Evolutionary conservation across 768 basidiomycete genomes (phyloP).

Genomic region (Hericium alpestre): DNA sequence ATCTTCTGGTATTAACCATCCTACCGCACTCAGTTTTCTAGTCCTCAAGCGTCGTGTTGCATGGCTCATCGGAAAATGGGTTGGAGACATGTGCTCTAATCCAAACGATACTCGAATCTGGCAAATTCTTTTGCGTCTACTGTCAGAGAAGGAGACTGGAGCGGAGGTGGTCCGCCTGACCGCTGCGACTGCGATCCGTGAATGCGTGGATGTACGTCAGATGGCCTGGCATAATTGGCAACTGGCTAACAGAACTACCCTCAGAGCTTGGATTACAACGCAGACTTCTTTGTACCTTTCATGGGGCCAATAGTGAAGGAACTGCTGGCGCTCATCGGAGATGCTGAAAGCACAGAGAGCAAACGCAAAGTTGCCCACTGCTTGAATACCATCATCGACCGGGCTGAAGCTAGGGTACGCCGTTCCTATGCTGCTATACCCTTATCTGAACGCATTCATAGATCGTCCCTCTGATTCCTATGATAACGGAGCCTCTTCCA

Average conservation of each 20-base stretch:
- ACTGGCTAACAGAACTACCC: not conserved
- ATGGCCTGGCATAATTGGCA: not conserved
- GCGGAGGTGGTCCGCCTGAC: conserved; percentile 83
- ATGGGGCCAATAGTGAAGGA: conserved; percentile 50
- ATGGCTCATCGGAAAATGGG: conserved; percentile 89
- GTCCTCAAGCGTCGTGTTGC: conserved; percentile 93
- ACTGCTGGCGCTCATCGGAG: conserved; percentile 58
- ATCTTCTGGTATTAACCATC: not conserved
- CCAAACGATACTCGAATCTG: conserved; percentile 59
- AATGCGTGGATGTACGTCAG: conserved; percentile 72
- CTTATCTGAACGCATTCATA: conserved; percentile 18
- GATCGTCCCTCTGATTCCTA: conserved; percentile 56
- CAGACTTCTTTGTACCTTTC: conserved; percentile 57
- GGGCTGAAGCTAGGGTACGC: conserved; percentile 26
- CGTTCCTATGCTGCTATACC: not conserved
- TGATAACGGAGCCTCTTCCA: conserved; percentile 57
- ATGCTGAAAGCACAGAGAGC: conserved; percentile 67
- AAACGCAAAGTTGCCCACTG: conserved; percentile 64
- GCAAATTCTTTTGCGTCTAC: conserved; percentile 70
- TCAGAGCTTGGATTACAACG: conserved; percentile 57
- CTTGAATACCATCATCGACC: conserved; percentile 59
- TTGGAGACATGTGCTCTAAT: conserved; percentile 53
- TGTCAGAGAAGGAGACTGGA: conserved; percentile 61
- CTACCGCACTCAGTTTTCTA: conserved; percentile 48
- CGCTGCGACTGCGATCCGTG: conserved; percentile 66